Base-by-base conservation (phyloP, 805 yeast species). In the Kuraishia capsulata region DNA sequence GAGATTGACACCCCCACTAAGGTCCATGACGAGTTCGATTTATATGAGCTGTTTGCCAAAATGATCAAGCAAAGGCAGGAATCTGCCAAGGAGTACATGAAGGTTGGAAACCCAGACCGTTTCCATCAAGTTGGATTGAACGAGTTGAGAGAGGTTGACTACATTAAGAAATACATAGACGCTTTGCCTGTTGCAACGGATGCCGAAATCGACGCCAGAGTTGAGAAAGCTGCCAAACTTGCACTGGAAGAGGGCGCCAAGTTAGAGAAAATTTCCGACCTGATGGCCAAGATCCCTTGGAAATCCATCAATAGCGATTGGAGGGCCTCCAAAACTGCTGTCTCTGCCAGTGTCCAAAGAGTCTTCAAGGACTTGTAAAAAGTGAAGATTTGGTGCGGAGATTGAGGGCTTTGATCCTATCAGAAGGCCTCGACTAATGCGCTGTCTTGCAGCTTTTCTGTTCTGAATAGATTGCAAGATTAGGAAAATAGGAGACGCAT, bases 51-150 rank as follows among this genome's bases (percentile, higher is more conserved):
- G 33, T 44, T 61, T 10, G 35, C 42, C 25, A 64, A 64, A 39
- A 57, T 68, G 64, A 50, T 59, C 38, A 65, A 61, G 38, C 68
- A 68, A 42, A 56, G 74, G 44, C 44, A 47, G 23, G 56, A 55
- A 10, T 56, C 70, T 3, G 65, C 67, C 14, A 49, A 43, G 5
- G 62, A 61, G 39, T 68, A 63, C 43, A 39, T 53, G 36, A 54
- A 58, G 33, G 64, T 59, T 29, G 59, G 64, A 14, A 50, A 68
- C 19, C 60, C 62, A n/a, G 73, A 67, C 42, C 53, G 66, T 42
- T 65, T 65, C 37, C 55, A 56, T 20, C 61, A 59, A 33, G 46
- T 59, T 28, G 66, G 62, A 4, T 46, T 50, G 20, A 59, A 55
- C 34, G 74, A 68, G 50, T 42, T 59, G 17, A 49, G 61, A 39